Base-by-base conservation (phyloP, 352 stramenopile genomes). In the Phytopythium kandeliae region DNA sequence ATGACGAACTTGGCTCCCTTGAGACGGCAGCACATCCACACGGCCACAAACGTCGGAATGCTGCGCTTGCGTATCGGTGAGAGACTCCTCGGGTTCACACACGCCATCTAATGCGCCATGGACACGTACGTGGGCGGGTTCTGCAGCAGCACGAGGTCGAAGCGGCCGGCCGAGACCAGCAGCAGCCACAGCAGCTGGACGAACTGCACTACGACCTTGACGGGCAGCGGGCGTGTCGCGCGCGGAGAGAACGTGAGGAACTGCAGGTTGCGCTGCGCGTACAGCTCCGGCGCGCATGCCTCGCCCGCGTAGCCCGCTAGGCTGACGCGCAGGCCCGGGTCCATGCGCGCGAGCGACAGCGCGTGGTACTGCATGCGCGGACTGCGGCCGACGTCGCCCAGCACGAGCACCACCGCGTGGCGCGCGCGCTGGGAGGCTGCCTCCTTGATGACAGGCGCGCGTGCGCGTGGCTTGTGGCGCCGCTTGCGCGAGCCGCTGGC, bases 341-440 rank as follows among this genome's bases (percentile, higher is more conserved):
- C 69, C 58, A 86, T 65, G 15, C 89, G 68, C 19, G 97, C 82
- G 12, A 99, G 69, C 17, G 95, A 99, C 31, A 97, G 57, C 34
- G 94, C 89, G 68, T 99, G 97, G 70, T 99, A 99, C 71, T 99
- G 97, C 97, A 99, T 99, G 19, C 97, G 88, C 44, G 97, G 97
- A 55, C 92, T 98, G 60, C 97, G 83, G 7, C 97, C 97, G 1
- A 99, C 73, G 62, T 98, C 94, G 19, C 94, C 94, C 19, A 98
- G 72, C 33, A 98, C 94, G 67, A 98, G 74, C 40, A 98, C 89
- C 11, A 96, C 71, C n/a, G 79, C 81, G 53, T 96, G 86, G 36
- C 74, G 78, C 35, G 40, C n/a, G n/a, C 36, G 17, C 36, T 21
- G 4, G 38, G 13, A 46, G 1, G 40, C 0, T 3, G 22, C n/a